Conservation (phyloP, 1,284 basidiomycete genomes). For the Pseudomicrostroma phylloplanum region DNA sequence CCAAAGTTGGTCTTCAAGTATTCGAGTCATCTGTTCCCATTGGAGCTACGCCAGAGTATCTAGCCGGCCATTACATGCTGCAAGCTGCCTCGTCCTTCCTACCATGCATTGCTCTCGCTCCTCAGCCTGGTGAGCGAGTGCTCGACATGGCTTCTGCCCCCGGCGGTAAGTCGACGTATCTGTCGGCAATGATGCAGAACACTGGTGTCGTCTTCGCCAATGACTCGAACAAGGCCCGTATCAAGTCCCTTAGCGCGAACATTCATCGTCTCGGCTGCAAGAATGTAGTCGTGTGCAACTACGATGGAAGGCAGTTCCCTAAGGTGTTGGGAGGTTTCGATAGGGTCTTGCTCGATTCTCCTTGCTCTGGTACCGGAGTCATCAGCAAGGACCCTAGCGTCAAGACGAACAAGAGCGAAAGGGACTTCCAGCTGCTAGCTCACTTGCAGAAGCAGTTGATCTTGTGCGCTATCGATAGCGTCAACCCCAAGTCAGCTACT, state of each 20-base stretch:
- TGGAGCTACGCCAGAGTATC: constrained; percentile 89
- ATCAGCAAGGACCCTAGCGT: constrained; percentile 96
- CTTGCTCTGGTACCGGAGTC: constrained; percentile 95
- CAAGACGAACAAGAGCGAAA: constrained; percentile 94
- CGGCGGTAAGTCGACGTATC: constrained; percentile 82
- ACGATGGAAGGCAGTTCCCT: constrained; percentile 97
- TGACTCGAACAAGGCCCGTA: constrained; percentile 87
- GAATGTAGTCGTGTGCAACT: constrained; percentile 94
- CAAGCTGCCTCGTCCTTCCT: constrained; percentile 98
- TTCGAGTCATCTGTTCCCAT: constrained; percentile 95
- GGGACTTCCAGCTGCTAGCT: constrained; percentile 80
- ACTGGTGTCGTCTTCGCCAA: constrained; percentile 98
- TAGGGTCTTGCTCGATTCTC: constrained; percentile 88
- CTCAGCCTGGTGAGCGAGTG: constrained; percentile 86
- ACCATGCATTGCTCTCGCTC: constrained; percentile 91
- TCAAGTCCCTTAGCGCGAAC: constrained; percentile 94
- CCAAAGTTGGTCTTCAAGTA: constrained; percentile 93
- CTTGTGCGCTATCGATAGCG: constrained; percentile 94
- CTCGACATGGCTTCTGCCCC: constrained; percentile 99
- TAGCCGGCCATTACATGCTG: constrained; percentile 98
- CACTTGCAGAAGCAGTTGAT: constrained; percentile 98
- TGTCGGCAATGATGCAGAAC: constrained; percentile 74
- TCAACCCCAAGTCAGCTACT: constrained; percentile 77
- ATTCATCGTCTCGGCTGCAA: constrained; percentile 95
- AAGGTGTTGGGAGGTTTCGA: constrained; percentile 99